Base-by-base conservation (phyloP, 768 basidiomycete genomes). In the Amanita molliuscula region DNA sequence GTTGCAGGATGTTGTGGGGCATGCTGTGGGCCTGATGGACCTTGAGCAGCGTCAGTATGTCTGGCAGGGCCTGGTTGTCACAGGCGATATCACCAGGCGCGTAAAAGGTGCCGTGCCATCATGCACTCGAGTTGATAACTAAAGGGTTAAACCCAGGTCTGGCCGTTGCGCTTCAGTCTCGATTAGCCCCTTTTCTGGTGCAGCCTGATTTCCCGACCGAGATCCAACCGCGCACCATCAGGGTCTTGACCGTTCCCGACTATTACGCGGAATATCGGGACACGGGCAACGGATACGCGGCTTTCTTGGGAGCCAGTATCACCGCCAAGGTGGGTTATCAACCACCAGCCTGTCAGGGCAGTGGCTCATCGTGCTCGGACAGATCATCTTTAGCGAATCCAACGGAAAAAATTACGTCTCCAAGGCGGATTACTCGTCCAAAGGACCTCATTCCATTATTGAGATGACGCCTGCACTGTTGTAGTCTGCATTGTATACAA, bases 251-350 rank as follows among this genome's bases (percentile, higher is more conserved):
- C 31, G 76, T 92, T 6, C 91, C 92, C 0, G 91, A 94, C 28
- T 94, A 93, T 64, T 96, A 91, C 61, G 83, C 86, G 6, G 90
- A 94, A 62, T 96, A 88, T 59, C 73, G 88, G 50, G 88, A 91
- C 44, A 87, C 80, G 38, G 90, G 89, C 2, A 88, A 90, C 47
- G 84, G 84, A 1, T 70, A 83, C 34, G 84, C 88, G 3, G 81
- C 84, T 9, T 93, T 91, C 70, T 66, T 93, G 50, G 90, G 90
- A 1, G 73, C 81, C 15, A 84, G 83, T 56, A 89, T 93, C 54
- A 76, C 82, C n/a, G 90, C 88, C 5, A 93, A 92, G 73, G 90
- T 88, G 23, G 23, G 31, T 47, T 41, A 64, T 54, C 10, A 40
- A 34, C 18, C 11, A 13, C 23, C 28, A n/a, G 15, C 18, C n/a